Percentiles rank a stretch among this genome's conserved stretches.
phyloP scores from a whole-genome alignment of 768 basidiomycete species.

The Scleroderma bovista region DNA sequence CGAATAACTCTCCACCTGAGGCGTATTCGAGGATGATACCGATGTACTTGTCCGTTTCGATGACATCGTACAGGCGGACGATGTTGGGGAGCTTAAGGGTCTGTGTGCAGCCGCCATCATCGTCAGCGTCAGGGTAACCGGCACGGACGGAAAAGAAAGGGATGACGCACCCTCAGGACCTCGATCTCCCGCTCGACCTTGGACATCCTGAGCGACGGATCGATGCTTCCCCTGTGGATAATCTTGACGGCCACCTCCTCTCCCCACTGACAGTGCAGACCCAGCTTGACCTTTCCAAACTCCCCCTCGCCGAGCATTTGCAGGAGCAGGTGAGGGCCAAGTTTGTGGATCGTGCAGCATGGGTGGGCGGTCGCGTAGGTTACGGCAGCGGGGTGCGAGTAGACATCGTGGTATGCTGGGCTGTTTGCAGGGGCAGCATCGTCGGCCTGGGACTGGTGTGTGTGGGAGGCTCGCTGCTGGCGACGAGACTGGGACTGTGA shows the following conservation, averaged over 20 bases:
- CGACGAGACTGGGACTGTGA: slow-evolving; percentile 16
- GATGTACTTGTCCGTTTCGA: slow-evolving; percentile 99
- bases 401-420: slow-evolving; percentile 65
- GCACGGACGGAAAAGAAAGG: too few relatives aligned
- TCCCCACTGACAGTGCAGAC: slow-evolving; percentile 87
- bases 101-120: slow-evolving; percentile 36
- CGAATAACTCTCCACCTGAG: slow-evolving; percentile 96
- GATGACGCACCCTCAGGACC: slow-evolving; percentile 77
- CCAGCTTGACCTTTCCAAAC: slow-evolving; percentile 99
- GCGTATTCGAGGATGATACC: slow-evolving; percentile 99
- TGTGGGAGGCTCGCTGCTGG: slow-evolving; percentile 69
- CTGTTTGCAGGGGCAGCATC: slow-evolving; percentile 39
- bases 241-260: slow-evolving; percentile 99
- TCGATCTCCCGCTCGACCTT: slow-evolving; percentile 99
- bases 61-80: slow-evolving; percentile 95
- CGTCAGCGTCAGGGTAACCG: too few relatives aligned
- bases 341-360: slow-evolving; percentile 81
- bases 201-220: slow-evolving; percentile 77
- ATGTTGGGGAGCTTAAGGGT: slow-evolving; percentile 96
- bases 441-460: slow-evolving; percentile 33
- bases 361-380: slow-evolving; percentile 83
- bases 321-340: slow-evolving; percentile 91
- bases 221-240: slow-evolving; percentile 88
- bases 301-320: slow-evolving; percentile 98
- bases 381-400: slow-evolving; percentile 78